phyloP scores from a whole-genome alignment of 1,139 yeast species.

The Tardiomyces digboiensis region DNA sequence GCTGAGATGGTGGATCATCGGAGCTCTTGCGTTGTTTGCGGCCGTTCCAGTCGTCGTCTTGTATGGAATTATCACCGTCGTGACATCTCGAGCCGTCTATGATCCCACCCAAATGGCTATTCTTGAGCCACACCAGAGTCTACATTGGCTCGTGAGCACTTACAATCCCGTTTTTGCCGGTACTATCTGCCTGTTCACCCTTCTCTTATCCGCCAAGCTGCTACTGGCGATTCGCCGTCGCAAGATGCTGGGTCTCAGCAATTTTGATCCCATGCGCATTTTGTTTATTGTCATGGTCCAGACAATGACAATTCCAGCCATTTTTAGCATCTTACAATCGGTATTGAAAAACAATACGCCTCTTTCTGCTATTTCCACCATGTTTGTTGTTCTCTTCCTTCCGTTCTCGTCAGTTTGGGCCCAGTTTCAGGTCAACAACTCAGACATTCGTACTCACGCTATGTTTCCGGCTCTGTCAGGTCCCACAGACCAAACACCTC shows the following conservation, averaged over 20 bases:
- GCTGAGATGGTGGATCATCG: slow-evolving; percentile 38
- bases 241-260: slow-evolving; percentile 65
- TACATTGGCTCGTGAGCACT: slow-evolving; percentile 4
- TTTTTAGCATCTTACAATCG: slow-evolving; percentile 39
- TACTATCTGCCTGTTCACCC: neutral
- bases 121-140: neutral
- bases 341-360: neutral
- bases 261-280: slow-evolving; percentile 75
- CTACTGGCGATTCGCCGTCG: slow-evolving; percentile 60
- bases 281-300: slow-evolving; percentile 76
- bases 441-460: neutral
- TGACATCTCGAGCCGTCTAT: neutral
- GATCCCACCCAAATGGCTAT: neutral
- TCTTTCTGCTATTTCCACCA: slow-evolving; percentile 32
- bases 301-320: slow-evolving; percentile 69
- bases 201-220: slow-evolving; percentile 53
- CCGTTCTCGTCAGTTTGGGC: slow-evolving; percentile 93
- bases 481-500: too few species aligned
- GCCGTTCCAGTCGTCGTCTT: slow-evolving; percentile 36
- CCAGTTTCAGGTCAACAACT: slow-evolving; percentile 8
- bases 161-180: slow-evolving; percentile 3
- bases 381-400: slow-evolving; percentile 51
- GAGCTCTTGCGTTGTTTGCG: slow-evolving; percentile 32
- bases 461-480: neutral
- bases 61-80: slow-evolving; percentile 7